Evolutionary conservation across 805 yeast species (phyloP).

Genomic region (Clavispora asparagi): DNA sequence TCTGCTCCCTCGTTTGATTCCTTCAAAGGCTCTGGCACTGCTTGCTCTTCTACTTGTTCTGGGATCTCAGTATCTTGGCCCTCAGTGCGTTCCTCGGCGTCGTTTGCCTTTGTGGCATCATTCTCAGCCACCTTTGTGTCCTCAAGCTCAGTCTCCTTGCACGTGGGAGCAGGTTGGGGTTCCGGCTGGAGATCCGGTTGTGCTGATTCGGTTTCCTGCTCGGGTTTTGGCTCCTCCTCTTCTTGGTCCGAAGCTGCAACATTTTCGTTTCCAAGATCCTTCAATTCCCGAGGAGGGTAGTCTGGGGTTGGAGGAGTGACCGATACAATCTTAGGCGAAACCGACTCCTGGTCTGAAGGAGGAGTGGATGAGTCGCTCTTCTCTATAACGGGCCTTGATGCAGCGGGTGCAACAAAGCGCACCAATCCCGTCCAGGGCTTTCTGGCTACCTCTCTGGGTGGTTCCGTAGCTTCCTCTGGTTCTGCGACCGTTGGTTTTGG

Average conservation of each 20-base stretch:
- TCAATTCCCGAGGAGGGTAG: background rate
- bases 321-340: background rate
- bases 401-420: background rate
- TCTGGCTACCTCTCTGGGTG: background rate
- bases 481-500: background rate
- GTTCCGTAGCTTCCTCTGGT: no score
- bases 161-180: background rate
- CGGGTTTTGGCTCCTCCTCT: background rate
- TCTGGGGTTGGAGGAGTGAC: background rate
- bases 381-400: background rate
- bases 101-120: background rate
- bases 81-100: background rate
- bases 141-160: no score
- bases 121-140: background rate
- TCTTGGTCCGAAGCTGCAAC: no score
- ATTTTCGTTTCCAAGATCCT: no score
- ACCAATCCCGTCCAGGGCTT: background rate
- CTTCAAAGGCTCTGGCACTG: background rate
- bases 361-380: background rate
- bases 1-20: background rate
- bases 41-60: background rate
- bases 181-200: background rate
- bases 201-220: no score
- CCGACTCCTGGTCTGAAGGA: background rate
- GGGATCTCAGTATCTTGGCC: background rate